Percentiles rank a stretch among this genome's conserved stretches.
Evolutionary conservation across 371 early-diverging fungal species (phyloP).

Genomic region (Dentiscutata heterogama): DNA sequence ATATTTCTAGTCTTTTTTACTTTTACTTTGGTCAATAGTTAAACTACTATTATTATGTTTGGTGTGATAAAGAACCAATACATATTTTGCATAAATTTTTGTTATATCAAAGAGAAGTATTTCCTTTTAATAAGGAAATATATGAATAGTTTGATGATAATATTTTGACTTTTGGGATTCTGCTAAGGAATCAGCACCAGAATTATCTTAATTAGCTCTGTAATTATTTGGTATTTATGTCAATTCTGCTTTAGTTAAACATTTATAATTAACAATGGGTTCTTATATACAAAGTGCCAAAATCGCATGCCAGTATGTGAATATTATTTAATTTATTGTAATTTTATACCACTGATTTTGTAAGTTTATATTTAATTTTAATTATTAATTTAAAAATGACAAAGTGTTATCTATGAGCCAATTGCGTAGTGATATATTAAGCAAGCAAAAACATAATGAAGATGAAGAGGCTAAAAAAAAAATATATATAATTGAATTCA

Average conservation of each 20-base stretch:
- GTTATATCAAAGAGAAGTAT: conserved; percentile 1
- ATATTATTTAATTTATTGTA: too few species aligned
- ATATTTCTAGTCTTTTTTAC: conserved; percentile 12
- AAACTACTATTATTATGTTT: too few species aligned
- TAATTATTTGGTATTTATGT: conserved; percentile 24
- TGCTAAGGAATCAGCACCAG: neutral
- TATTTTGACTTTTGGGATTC: conserved; percentile 11
- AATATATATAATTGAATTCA: neutral
- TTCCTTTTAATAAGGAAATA: conserved; percentile 22
- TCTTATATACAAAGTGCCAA: neutral
- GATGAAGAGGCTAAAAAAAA: neutral
- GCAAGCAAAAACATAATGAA: neutral
- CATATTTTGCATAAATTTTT: conserved; percentile 1
- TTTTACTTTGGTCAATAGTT: conserved; percentile 6
- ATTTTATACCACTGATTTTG: too few species aligned
- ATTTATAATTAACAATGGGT: neutral
- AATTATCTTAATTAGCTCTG: conserved; percentile 21
- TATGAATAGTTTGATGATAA: neutral
- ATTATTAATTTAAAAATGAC: neutral
- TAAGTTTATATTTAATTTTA: neutral
- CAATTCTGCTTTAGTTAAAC: conserved; percentile 20
- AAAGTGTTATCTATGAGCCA: neutral
- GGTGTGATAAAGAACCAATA: too few species aligned
- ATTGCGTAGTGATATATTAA: neutral
- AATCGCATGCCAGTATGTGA: too few species aligned